Evolutionary conservation across 306 rosid species (phyloP).

Genomic region (Glycyrrhiza uralensis): DNA sequence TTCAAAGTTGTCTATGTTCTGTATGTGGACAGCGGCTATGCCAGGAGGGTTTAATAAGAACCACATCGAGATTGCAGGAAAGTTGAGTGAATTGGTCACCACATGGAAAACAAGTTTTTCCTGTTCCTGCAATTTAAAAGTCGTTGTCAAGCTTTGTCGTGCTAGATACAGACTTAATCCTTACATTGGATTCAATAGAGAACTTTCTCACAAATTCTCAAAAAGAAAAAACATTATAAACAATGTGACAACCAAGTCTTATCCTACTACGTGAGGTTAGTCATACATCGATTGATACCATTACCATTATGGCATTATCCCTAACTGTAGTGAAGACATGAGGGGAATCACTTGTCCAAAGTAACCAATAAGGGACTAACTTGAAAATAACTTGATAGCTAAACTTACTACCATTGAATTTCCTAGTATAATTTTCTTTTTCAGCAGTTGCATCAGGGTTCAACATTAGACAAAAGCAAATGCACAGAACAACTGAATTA

Average conservation of each 20-base stretch:
- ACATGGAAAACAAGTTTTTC: slow-evolving; percentile 84
- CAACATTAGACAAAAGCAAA: slow-evolving; percentile 6
- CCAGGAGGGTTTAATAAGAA: slow-evolving; percentile 84
- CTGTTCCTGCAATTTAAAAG: slow-evolving; percentile 59
- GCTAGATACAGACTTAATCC: background rate
- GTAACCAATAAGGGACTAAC: background rate
- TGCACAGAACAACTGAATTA: background rate
- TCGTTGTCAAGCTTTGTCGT: slow-evolving; percentile 21
- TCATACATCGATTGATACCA: background rate
- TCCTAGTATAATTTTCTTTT: background rate
- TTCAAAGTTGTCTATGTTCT: slow-evolving; percentile 60
- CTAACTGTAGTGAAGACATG: too few relatives aligned
- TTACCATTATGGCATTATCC: too few relatives aligned
- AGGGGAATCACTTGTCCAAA: slow-evolving; percentile 9
- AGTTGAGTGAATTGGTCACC: slow-evolving; percentile 80
- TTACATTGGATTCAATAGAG: background rate
- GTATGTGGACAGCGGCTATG: slow-evolving; percentile 70
- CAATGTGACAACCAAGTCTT: background rate
- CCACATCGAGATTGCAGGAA: slow-evolving; percentile 96
- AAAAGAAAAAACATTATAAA: background rate
- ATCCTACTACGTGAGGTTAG: background rate
- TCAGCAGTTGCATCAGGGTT: background rate
- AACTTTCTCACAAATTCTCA: background rate
- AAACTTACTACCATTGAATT: background rate
- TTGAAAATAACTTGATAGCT: background rate